These are phyloP conservation scores for Amaranthus cruentus DNA, from an alignment of 148 eudicot genomes.

Conservation along the genomic window DNA sequence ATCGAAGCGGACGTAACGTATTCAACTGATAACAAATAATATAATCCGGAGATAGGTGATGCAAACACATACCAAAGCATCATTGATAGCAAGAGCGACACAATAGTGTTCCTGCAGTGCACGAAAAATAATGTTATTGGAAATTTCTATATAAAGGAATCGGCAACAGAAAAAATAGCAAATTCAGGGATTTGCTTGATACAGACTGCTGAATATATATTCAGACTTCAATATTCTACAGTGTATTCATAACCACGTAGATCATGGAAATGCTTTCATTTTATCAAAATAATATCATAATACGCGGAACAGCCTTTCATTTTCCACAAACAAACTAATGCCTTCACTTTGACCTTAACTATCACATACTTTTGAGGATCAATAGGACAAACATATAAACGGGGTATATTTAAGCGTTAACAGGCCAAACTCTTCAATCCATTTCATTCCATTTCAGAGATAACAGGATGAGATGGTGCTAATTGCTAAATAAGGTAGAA, in stretches of 20 bases:
- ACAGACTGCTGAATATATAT: neutral
- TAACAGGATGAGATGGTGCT: too few species aligned
- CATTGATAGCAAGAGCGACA: slow-evolving; percentile 74
- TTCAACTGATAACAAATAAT: neutral
- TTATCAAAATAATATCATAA: neutral
- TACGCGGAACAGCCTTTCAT: neutral
- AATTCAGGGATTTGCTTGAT: neutral
- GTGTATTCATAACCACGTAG: neutral
- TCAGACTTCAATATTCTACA: neutral
- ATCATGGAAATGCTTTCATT: neutral
- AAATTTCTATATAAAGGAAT: neutral
- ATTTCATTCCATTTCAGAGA: neutral
- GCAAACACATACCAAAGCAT: slow-evolving; percentile 55
- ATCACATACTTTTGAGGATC: neutral
- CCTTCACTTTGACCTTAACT: neutral
- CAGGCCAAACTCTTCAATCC: neutral
- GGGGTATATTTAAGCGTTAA: neutral
- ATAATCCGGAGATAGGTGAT: slow-evolving; percentile 4
- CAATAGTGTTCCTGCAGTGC: slow-evolving; percentile 85
- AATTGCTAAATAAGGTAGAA: too few species aligned
- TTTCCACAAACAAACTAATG: neutral
- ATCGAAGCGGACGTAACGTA: too few species aligned
- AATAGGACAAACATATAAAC: neutral
- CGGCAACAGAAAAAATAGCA: neutral
- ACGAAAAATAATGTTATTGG: neutral